Base-by-base conservation (phyloP, 2,329 filamentous ascomycete genomes). In the Calonectria ilicicola region DNA sequence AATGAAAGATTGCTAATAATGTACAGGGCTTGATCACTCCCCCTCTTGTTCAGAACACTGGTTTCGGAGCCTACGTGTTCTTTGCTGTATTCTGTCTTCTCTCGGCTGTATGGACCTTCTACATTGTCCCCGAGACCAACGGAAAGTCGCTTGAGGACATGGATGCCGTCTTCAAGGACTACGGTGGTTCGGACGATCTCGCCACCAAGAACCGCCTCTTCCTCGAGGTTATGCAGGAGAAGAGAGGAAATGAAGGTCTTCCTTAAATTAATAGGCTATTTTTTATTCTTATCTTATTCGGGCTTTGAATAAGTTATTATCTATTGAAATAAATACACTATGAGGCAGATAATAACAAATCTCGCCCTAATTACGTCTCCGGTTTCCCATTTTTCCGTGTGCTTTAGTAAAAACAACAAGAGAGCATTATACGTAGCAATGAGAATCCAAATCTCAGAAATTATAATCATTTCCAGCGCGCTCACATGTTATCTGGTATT, bases 61-160 rank as follows among this genome's bases (percentile, higher is more conserved):
- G 77, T 2, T 81, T 74, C 51, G 88, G 87, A 14, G 87, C 89
- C 0, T 92, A 91, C 80, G 83, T 92, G 73, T 90, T 91, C 71
- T 92, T 91, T 79, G 85, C 87, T 8, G 86, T 81, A 53, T 91
- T 91, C 66, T 90, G 88, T 84, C 88, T 90, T 81, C 84, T 90
- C 51, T 87, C 91, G 29, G 79, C 79, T 35, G 46, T 80, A 8
- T 91, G 88, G 86, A 87, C 87, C 0, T 89, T 81, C 72, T 85
- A 87, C 68, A 88, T 89, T 73, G 86, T 90, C 0, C 89, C 89
- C 0, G 90, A 92, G 78, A 91, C 89, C 1, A 89, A 86, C 53
- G 87, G 87, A 1, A 82, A 84, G 29, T 87, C 85, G 1, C 84
- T 90, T 2, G 88, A 90, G 77, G 86, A 90, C 73, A 89, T 90